Conservation (phyloP, 192 early-diverging fungal genomes). For the Entomortierella beljakovae region DNA sequence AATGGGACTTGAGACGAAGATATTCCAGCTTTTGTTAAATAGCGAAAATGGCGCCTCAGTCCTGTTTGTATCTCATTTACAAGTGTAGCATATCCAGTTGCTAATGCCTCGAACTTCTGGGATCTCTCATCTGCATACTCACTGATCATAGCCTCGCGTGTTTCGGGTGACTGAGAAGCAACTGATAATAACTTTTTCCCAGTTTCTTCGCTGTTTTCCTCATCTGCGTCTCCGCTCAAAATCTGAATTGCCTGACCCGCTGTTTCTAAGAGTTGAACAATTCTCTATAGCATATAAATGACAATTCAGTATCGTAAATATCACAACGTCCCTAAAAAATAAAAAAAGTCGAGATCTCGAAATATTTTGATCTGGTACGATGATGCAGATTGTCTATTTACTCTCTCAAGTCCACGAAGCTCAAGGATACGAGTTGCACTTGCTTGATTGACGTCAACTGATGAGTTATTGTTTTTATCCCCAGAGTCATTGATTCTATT, state of each 20-base stretch:
- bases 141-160: conserved; percentile 15
- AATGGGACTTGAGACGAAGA: conserved; percentile 54
- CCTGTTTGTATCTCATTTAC: conserved; percentile 55
- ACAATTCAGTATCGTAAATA: too few relatives aligned
- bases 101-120: conserved; percentile 40
- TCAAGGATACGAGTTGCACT: conserved; percentile 47
- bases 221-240: conserved; percentile 41
- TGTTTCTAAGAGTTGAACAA: conserved; percentile 52
- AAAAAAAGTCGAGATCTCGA: neutral
- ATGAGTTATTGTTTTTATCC: neutral
- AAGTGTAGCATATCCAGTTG: conserved; percentile 27
- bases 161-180: conserved; percentile 2
- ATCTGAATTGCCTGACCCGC: conserved; percentile 54
- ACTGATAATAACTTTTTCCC: conserved; percentile 10
- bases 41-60: conserved; percentile 51
- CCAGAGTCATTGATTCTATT: neutral
- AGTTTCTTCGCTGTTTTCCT: conserved; percentile 21
- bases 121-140: conserved; percentile 24
- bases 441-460: conserved; percentile 2
- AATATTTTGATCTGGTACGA: neutral
- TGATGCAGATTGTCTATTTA: conserved; percentile 1
- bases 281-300: too few relatives aligned
- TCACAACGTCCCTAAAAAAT: neutral
- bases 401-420: conserved; percentile 40
- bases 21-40: conserved; percentile 55